Conservation (phyloP, 176 grass and related monocot genomes). For the Carex pumila region DNA sequence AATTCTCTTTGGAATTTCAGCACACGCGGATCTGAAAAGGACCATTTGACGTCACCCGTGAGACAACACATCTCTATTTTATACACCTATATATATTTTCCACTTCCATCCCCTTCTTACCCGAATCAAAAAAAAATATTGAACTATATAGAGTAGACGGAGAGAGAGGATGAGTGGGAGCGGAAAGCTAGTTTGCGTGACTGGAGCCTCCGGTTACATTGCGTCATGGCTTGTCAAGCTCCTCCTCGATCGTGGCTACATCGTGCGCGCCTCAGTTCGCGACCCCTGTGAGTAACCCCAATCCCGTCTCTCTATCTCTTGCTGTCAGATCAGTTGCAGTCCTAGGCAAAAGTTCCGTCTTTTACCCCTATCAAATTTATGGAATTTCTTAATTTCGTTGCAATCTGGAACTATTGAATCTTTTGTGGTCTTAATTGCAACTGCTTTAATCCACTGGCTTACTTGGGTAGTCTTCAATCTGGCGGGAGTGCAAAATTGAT, state of each 20-base stretch:
- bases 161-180: background rate
- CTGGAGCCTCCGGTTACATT: conserved; percentile 48
- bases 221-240: conserved; percentile 55
- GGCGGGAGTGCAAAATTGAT: background rate
- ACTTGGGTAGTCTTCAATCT: background rate
- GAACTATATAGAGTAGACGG: background rate
- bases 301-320: background rate
- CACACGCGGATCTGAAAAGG: too few species aligned
- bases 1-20: too few species aligned
- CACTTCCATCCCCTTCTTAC: too few species aligned
- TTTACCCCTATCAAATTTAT: background rate
- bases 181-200: conserved; percentile 33
- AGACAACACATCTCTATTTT: too few species aligned
- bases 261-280: conserved; percentile 47
- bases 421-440: background rate
- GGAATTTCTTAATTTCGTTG: background rate
- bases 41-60: too few species aligned
- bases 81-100: too few species aligned
- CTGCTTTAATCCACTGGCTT: background rate
- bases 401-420: background rate
- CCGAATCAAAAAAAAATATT: too few species aligned
- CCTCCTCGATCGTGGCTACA: conserved; percentile 47
- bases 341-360: too few species aligned
- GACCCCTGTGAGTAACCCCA: conserved; percentile 29
- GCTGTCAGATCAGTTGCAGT: background rate